Conservation (phyloP, 2,329 filamentous ascomycete species). For the Beauveria rudraprayagi region DNA sequence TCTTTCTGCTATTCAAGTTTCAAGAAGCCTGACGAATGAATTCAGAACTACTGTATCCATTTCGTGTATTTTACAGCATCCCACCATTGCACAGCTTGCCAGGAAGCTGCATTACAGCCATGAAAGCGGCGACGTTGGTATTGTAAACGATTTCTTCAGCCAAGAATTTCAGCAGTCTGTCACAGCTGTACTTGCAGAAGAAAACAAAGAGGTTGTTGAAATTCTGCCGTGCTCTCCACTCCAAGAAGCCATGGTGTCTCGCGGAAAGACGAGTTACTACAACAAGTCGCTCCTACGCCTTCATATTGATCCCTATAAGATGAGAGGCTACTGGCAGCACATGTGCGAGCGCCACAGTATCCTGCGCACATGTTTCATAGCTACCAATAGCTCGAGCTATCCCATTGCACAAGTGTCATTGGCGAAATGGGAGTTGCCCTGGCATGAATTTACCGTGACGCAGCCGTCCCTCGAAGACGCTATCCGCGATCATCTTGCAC, state of each 20-base stretch:
- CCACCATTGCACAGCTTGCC: slow-evolving; percentile 56
- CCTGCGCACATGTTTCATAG: slow-evolving; percentile 66
- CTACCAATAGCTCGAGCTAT: slow-evolving; percentile 50
- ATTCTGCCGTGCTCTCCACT: slow-evolving; percentile 78
- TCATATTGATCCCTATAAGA: slow-evolving; percentile 34
- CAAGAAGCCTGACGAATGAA: slow-evolving; percentile 43
- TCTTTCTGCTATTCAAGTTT: slow-evolving; percentile 66
- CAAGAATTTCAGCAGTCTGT: slow-evolving; percentile 20
- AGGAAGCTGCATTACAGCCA: slow-evolving; percentile 16
- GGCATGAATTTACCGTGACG: slow-evolving; percentile 28
- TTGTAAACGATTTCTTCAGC: slow-evolving; percentile 19
- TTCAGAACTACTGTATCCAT: slow-evolving; percentile 49
- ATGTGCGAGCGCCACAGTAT: slow-evolving; percentile 65
- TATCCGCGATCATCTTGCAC: slow-evolving; percentile 31
- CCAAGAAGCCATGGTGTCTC: slow-evolving; percentile 76
- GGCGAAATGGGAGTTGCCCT: slow-evolving; percentile 32
- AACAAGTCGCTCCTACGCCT: slow-evolving; percentile 64
- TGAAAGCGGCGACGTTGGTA: background rate
- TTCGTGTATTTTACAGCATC: slow-evolving; percentile 59
- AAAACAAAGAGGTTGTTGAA: slow-evolving; percentile 34
- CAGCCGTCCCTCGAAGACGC: slow-evolving; percentile 27
- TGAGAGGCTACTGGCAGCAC: slow-evolving; percentile 53
- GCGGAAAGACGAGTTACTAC: slow-evolving; percentile 51
- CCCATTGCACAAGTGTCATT: slow-evolving; percentile 70
- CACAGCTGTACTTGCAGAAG: slow-evolving; percentile 22